Percentiles rank a stretch among this genome's conserved stretches.
These are phyloP conservation scores for Achaetomiella virescens DNA, from an alignment of 495 filamentous ascomycete genomes.

Conservation along the genomic window DNA sequence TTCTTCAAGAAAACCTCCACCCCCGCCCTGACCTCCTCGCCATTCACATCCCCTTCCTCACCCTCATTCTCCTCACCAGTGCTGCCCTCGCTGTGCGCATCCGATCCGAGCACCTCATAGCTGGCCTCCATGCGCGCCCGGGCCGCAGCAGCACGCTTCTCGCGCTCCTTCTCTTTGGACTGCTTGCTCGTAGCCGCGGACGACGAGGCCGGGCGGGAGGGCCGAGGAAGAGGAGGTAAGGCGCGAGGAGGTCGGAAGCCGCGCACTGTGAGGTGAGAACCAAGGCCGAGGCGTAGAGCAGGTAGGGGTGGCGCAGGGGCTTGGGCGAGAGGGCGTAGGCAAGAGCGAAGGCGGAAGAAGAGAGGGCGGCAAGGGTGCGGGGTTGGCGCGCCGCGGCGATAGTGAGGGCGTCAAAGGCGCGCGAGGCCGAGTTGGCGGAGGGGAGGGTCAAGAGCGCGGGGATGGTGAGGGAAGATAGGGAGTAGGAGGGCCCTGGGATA, in stretches of 20 bases:
- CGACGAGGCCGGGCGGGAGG: slow-evolving; percentile 10
- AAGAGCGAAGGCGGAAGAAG: slow-evolving; percentile 58
- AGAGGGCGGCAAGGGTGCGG: slow-evolving; percentile 54
- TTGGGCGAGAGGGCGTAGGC: slow-evolving; percentile 68
- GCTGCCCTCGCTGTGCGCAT: slow-evolving; percentile 41
- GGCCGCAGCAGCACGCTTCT: slow-evolving; percentile 17
- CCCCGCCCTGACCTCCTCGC: slow-evolving; percentile 68
- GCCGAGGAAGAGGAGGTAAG: slow-evolving; percentile 48
- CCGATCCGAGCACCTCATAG: slow-evolving; percentile 57
- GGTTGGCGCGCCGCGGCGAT: slow-evolving; percentile 52
- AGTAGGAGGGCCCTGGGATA: slow-evolving; percentile 63
- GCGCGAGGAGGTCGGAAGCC: slow-evolving; percentile 45
- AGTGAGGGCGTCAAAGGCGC: slow-evolving; percentile 58
- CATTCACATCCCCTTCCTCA: slow-evolving; percentile 57
- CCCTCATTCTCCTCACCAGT: slow-evolving; percentile 34
- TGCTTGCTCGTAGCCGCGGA: slow-evolving; percentile 17
- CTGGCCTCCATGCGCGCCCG: slow-evolving; percentile 47
- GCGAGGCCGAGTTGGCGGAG: slow-evolving; percentile 58
- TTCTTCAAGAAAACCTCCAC: slow-evolving; percentile 60
- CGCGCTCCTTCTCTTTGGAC: slow-evolving; percentile 17
- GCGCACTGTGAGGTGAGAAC: slow-evolving; percentile 49
- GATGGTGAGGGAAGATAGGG: slow-evolving; percentile 63
- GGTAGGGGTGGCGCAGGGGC: slow-evolving; percentile 71
- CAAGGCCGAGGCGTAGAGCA: slow-evolving; percentile 68
- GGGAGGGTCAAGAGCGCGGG: slow-evolving; percentile 73